These are phyloP conservation scores for Apiotrichum veenhuisii DNA, from an alignment of 1,284 basidiomycete genomes.

Conservation along the genomic window DNA sequence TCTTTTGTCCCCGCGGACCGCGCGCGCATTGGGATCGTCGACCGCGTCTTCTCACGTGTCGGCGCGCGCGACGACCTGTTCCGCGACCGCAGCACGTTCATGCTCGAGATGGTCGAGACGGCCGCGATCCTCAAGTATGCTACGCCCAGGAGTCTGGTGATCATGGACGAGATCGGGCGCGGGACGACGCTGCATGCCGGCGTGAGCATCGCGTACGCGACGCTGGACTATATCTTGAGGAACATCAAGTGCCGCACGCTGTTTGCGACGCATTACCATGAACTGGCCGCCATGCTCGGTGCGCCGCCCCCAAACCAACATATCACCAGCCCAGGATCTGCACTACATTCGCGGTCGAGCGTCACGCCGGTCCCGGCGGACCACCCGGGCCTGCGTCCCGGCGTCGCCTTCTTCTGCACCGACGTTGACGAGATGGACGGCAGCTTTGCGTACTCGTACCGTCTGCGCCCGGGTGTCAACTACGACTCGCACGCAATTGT, in stretches of 20 bases:
- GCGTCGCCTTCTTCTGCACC: slow-evolving; percentile 81
- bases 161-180: slow-evolving; percentile 94
- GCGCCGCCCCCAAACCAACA: not conserved
- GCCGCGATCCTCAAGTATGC: slow-evolving; percentile 65
- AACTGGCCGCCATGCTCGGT: slow-evolving; percentile 79
- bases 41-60: slow-evolving; percentile 88
- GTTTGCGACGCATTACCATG: slow-evolving; percentile 97
- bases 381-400: slow-evolving; percentile 35
- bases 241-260: slow-evolving; percentile 75
- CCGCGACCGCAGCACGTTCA: slow-evolving; percentile 87
- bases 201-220: slow-evolving; percentile 86
- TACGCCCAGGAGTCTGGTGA: slow-evolving; percentile 76
- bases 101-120: slow-evolving; percentile 53
- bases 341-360: not conserved
- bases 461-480: slow-evolving; percentile 77
- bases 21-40: slow-evolving; percentile 78
- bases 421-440: slow-evolving; percentile 72
- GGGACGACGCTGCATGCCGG: slow-evolving; percentile 92
- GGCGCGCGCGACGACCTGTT: slow-evolving; percentile 95
- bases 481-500: slow-evolving; percentile 84
- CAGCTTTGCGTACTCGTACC: slow-evolving; percentile 78
- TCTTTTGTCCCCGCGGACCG: slow-evolving; percentile 84
- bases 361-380: not conserved
- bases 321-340: no score
- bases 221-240: slow-evolving; percentile 72